Evolutionary conservation across 768 basidiomycete genomes (phyloP), one percentile per base, ranked within the genome.

Genomic region (Phylloporus scabripes): DNA sequence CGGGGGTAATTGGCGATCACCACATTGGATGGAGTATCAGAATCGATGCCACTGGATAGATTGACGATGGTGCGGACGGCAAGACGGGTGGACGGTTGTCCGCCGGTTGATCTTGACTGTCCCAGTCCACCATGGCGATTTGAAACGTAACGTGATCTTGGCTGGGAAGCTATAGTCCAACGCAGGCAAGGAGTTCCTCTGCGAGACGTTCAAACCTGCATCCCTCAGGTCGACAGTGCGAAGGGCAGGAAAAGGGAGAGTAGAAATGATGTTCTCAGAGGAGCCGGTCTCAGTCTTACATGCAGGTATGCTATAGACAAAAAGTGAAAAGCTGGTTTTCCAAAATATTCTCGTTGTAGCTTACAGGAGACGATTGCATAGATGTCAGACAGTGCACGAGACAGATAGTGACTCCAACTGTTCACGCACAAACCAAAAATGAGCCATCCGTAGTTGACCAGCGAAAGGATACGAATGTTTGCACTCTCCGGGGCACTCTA

Each of bases 71-170:
- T 69, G 28, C 73, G 67, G 17, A 72, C 55, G 5, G 70, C 70
- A 17, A 65, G 56, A 54, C 75, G 76, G 1, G 74, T 77, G 52
- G 51, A 65, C 5, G 73, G 66, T 50, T 69, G 68, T 1, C 75
- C 75, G 4, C 76, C 75, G 6, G 66, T 45, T 3, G 23, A 72
- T 70, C 36, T 58, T 54, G 33, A 68, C 29, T 24, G 50, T 52
- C 1, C 53, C 64, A n/a, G 58, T 67, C 75, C 75, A 77, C 75
- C 76, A 77, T 2, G 64, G 49, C 0, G 62, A 57, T 49, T 63
- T 62, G 62, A 78, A 78, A 46, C 70, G 67, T 33, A 78, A 42
- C 12, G 61, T 76, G 34, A 78, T 61, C 60, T 78, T 78, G 54
- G 63, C 60, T 3, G 71, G 57, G 5, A 68, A 52, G 8, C 60